Evolutionary conservation across 345 rosid genomes (phyloP), one percentile per base, ranked within the genome.

Genomic region (Lagerstroemia speciosa): DNA sequence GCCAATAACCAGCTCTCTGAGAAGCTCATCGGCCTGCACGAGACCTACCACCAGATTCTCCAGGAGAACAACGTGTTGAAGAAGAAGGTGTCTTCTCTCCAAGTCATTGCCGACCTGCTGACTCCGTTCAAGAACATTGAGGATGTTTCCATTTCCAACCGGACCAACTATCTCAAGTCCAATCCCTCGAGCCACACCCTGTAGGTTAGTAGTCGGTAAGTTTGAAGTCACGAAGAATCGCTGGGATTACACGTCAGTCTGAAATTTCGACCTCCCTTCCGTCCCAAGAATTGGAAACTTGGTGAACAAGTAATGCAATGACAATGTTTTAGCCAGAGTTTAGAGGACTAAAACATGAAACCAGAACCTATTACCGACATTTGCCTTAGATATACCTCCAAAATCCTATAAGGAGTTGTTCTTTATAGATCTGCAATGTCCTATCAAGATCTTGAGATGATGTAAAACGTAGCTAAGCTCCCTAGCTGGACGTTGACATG

Each of bases 61-160:
- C 87, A 87, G 67, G 93, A 91, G 77, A 91, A 91, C 74, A 78
- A 79, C 24, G 87, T 83, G 70, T 85, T 91, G 32, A 84, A 81
- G 69, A 93, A 91, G 72, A 89, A 75, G 72, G 82, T 86, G 43
- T 71, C 87, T 64, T 82, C 87, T 24, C 85, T 91, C 68, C 93
- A 91, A 19, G 55, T 81, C 55, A 65, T 85, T 5, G 78, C 86
- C 72, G 69, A 86, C 74, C 69, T 87, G 65, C 33, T 89, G 29
- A 6, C 82, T 36, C 86, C 97, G 33, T 33, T 68, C 65, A 82
- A 79, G 67, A 78, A 75, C 68, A 22, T 52, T 31, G 89, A 86
- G 4, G 79, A 70, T n/a, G 69, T 71, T 79, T 67, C 52, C 76
- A 69, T n/a, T n/a, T n/a, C n/a, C n/a, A n/a, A 36, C 65, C 50